phyloP scores from a whole-genome alignment of 768 basidiomycete species.

The Cytidiella melzeri region DNA sequence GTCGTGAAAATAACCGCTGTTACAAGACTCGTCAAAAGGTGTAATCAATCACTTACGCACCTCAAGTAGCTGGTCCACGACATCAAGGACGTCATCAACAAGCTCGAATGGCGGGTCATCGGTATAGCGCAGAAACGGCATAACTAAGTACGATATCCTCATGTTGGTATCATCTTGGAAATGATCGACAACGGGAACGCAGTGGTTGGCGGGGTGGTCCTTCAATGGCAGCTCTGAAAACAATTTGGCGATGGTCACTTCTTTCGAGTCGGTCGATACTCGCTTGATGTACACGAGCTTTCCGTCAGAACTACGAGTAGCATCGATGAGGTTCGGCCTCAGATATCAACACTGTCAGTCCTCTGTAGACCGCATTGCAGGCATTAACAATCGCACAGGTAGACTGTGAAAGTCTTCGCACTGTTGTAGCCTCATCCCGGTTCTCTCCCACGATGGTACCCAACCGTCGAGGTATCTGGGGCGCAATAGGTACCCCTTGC shows the following conservation, averaged over 20 bases:
- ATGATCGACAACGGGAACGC: constrained; percentile 16
- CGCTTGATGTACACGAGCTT: constrained; percentile 26
- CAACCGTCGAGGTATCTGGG: constrained; percentile 23
- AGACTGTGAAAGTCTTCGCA: constrained; percentile 8
- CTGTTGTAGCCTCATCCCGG: background rate
- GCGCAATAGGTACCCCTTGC: constrained; percentile 19
- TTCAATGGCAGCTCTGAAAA: constrained; percentile 19
- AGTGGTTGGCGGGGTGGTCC: no score
- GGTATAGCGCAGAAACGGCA: no score
- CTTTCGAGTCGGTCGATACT: constrained; percentile 8
- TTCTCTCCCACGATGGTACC: constrained; percentile 24
- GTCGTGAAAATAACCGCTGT: background rate
- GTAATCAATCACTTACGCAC: constrained; percentile 1
- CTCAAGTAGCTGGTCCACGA: constrained; percentile 20
- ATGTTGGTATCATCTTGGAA: constrained; percentile 9
- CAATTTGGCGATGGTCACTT: constrained; percentile 13
- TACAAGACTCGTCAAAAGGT: background rate
- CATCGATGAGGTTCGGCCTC: constrained; percentile 22
- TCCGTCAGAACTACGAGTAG: constrained; percentile 23
- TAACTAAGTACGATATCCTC: no score
- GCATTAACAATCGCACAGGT: background rate
- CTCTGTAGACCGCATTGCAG: no score
- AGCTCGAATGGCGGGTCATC: constrained; percentile 13
- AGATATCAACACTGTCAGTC: background rate
- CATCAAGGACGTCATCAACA: constrained; percentile 19